A percentile compares a stretch with the other conserved stretches of the same genome.
Evolutionary conservation across 768 basidiomycete species (phyloP).

Genomic region (Suillus lakei): DNA sequence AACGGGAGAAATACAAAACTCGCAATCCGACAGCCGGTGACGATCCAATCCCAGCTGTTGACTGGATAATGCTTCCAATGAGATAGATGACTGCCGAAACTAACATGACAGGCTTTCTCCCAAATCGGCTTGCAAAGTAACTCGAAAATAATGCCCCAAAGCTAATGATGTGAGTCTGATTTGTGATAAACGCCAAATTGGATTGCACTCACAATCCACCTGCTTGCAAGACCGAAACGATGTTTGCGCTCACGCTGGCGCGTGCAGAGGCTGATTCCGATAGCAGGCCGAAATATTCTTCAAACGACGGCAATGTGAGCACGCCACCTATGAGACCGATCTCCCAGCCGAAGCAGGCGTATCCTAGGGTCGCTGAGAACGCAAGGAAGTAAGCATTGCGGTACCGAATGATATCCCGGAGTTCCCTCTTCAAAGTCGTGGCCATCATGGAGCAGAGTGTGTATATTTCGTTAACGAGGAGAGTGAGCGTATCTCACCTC

Average conservation of each 20-base stretch:
- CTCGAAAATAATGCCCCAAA: conserved; percentile 35
- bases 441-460: conserved; percentile 15
- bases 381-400: conserved; percentile 41
- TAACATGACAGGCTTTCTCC: conserved; percentile 40
- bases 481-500: neutral
- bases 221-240: conserved; percentile 43
- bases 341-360: conserved; percentile 42
- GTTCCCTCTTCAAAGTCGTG: conserved; percentile 22
- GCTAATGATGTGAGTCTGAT: conserved; percentile 12
- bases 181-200: neutral
- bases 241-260: conserved; percentile 39
- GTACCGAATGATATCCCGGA: conserved; percentile 28
- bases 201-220: conserved; percentile 36
- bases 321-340: conserved; percentile 43
- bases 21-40: conserved; percentile 29
- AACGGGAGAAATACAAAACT: conserved; percentile 41
- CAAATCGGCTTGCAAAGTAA: conserved; percentile 36
- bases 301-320: conserved; percentile 40
- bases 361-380: conserved; percentile 38
- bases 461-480: neutral
- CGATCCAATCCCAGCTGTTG: conserved; percentile 37
- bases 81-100: conserved; percentile 37
- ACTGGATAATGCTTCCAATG: conserved; percentile 40
- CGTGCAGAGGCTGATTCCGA: conserved; percentile 25
- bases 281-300: conserved; percentile 39